These are phyloP conservation scores for Fonsecaea pugnacius DNA, from an alignment of 2,329 filamentous ascomycete genomes.

Conservation along the genomic window DNA sequence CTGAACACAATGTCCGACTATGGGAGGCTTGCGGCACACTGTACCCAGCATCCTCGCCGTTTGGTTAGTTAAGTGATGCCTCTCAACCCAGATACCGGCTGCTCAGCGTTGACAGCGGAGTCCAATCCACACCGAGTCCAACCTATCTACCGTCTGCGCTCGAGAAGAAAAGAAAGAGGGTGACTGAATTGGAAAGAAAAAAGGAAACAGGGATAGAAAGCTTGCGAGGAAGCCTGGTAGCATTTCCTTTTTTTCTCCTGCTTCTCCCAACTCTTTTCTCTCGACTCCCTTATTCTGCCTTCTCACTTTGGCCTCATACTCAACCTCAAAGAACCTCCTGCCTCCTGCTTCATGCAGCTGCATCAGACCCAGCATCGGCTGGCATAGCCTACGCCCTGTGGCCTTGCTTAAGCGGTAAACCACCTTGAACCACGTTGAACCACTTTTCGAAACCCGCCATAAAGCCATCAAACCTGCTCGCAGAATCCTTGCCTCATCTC, in stretches of 20 bases:
- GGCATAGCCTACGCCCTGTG: conserved; percentile 21
- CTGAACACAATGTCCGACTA: conserved; percentile 10
- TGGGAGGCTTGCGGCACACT: conserved; percentile 2
- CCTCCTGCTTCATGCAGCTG: conserved; percentile 16
- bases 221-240: not conserved
- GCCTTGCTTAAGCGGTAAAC: conserved; percentile 30
- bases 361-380: conserved; percentile 10
- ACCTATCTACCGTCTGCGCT: not conserved
- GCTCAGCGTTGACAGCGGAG: not conserved
- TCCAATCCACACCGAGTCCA: not conserved
- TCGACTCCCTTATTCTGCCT: not conserved
- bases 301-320: not conserved
- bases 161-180: not conserved
- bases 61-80: conserved; percentile 4
- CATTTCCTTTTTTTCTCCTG: not conserved
- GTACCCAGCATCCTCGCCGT: not conserved
- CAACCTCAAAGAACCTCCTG: conserved; percentile 5
- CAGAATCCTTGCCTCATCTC: conserved; percentile 21
- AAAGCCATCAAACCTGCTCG: conserved; percentile 22
- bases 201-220: not conserved
- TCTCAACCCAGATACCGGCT: conserved; percentile 1
- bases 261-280: not conserved
- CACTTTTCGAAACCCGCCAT: conserved; percentile 19
- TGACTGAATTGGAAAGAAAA: not conserved
- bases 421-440: conserved; percentile 4